These are phyloP conservation scores for Penicillium paxilli DNA, from an alignment of 495 filamentous ascomycete species.

Conservation along the genomic window DNA sequence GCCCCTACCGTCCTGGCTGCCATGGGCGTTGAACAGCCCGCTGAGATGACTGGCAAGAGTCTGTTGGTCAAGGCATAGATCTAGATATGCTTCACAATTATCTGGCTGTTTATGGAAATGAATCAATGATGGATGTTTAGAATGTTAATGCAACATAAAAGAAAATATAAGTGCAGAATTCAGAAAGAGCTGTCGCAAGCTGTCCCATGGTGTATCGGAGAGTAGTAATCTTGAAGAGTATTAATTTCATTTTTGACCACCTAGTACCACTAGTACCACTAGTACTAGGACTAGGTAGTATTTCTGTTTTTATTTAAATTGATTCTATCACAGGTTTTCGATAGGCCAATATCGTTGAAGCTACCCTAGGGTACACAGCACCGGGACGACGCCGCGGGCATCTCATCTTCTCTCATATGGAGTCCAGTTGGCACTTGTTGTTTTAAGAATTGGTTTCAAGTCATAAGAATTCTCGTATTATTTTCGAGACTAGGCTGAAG, in stretches of 20 bases:
- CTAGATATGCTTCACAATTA: slow-evolving; percentile 3
- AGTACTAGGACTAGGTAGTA: no score
- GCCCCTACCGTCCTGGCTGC: slow-evolving; percentile 86
- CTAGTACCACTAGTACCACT: no score
- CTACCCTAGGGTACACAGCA: not conserved
- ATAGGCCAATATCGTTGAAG: not conserved
- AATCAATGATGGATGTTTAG: slow-evolving; percentile 22
- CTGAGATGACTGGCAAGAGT: slow-evolving; percentile 87
- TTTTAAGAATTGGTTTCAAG: no score
- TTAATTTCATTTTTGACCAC: no score
- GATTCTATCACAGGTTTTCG: not conserved
- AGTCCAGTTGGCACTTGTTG: not conserved
- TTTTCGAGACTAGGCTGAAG: slow-evolving; percentile 30
- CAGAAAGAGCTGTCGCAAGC: not conserved
- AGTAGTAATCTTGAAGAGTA: no score
- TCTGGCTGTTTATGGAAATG: slow-evolving; percentile 20
- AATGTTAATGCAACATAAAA: slow-evolving; percentile 10
- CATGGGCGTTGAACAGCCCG: slow-evolving; percentile 87
- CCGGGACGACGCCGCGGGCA: not conserved
- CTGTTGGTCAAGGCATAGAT: slow-evolving; percentile 70
- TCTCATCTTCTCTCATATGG: not conserved
- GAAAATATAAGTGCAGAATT: slow-evolving; percentile 4
- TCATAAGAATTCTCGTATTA: not conserved
- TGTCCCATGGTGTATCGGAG: not conserved
- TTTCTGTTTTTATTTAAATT: no score